Base-by-base conservation (phyloP, 192 early-diverging fungal species). In the Backusella morwellensis region DNA sequence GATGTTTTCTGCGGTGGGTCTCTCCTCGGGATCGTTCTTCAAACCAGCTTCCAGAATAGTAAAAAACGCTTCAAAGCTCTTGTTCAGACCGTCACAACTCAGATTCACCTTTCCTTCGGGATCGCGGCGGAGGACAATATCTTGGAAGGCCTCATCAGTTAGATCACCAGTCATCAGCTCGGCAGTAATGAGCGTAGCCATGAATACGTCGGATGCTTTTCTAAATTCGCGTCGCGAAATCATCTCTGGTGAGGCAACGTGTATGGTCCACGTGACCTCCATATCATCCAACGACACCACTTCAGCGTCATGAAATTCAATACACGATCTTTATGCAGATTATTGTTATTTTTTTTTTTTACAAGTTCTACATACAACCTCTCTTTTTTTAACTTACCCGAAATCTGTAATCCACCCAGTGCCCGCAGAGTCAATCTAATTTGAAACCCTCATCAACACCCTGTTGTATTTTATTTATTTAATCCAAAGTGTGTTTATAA, bases 381-480 rank as follows among this genome's bases (percentile, higher is more conserved):
- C n/a, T 52, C 7, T 73, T 4, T 73, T 38, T 38, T 38, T 26
- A 77, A 38, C 36, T 72, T 44, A 78, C 77, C 78, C 78, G 34
- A 79, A 75, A 50, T 79, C 78, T 4, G 78, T 79, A 0, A 79
- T 23, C 72, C 73, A 79, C 2, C 35, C 78, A 14, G 78, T 47
- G 6, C 78, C 78, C 40, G 67, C 29, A n/a, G 42, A 21, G 29
- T 79, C 78, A 42, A 79, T 66, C 73, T 78, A 70, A 41, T 66
- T 41, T 1, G 44, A 72, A 42, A 38, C 8, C 12, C 11, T 11
- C 29, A 44, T 67, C 29, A n/a, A 21, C n/a, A n/a, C 19, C 19
- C 15, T 15, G 42, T 40, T 44, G 38, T 9, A 40, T 17, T 50
- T 50, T 50, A n/a, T 6, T 50, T 17, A 0, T 1, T 3, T 6